These are phyloP conservation scores for Ustilago crameri DNA, from an alignment of 1,284 basidiomycete genomes.

Conservation along the genomic window DNA sequence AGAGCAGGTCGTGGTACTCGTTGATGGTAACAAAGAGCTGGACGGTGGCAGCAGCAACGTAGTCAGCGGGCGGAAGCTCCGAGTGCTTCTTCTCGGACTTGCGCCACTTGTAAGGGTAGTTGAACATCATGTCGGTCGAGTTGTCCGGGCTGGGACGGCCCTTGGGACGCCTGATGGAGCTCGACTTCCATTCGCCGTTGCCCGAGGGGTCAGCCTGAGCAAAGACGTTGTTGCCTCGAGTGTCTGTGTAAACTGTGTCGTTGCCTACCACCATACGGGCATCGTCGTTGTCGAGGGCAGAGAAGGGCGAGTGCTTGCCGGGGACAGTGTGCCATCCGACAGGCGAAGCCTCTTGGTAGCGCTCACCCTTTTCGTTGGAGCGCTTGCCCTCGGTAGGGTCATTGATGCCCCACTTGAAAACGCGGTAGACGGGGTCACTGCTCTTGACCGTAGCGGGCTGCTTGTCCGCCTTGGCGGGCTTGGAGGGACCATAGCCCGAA, in stretches of 20 bases:
- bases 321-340: conserved; percentile 58
- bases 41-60: conserved; percentile 47
- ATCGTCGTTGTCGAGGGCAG: conserved; percentile 22
- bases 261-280: conserved; percentile 27
- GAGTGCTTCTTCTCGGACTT: conserved; percentile 54
- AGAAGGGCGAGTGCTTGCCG: conserved; percentile 43
- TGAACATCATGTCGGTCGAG: conserved; percentile 53
- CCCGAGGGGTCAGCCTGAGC: conserved; percentile 52
- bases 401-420: conserved; percentile 60
- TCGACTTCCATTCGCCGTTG: conserved; percentile 49
- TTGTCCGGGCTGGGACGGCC: conserved; percentile 42
- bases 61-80: conserved; percentile 47
- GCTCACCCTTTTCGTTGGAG: conserved; percentile 47
- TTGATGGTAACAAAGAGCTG: conserved; percentile 61
- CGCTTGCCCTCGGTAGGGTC: conserved; percentile 59
- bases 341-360: conserved; percentile 47
- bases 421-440: conserved; percentile 48
- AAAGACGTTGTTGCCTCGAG: conserved; percentile 61
- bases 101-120: conserved; percentile 61
- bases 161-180: conserved; percentile 41
- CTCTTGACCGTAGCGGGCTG: conserved; percentile 15
- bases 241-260: conserved; percentile 50
- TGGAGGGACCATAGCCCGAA: conserved; percentile 21
- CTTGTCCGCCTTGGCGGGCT: conserved; percentile 14
- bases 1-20: conserved; percentile 59